Percentiles rank a stretch among this genome's conserved stretches.
Evolutionary conservation across 2,329 filamentous ascomycete species (phyloP).

Genomic region (Metarhizium robertsii): DNA sequence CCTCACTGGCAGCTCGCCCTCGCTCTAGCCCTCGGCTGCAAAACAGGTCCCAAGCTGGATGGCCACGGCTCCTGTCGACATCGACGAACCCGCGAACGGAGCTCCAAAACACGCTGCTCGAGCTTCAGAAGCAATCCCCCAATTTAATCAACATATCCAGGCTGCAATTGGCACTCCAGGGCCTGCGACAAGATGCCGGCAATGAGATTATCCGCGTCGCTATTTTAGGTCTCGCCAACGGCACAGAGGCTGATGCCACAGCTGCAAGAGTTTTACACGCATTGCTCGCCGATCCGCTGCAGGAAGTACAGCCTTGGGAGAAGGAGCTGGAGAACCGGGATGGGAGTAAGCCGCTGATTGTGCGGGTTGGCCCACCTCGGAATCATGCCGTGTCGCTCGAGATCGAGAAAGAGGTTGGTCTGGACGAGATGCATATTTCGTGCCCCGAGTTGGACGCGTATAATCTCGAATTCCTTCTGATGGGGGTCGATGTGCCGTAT

Average conservation of each 20-base stretch:
- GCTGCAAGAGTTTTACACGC: constrained; percentile 60
- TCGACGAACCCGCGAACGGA: constrained; percentile 32
- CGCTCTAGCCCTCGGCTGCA: constrained; percentile 12
- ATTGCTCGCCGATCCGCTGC: constrained; percentile 61
- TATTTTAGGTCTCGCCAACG: constrained; percentile 38
- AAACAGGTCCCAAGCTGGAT: constrained; percentile 9
- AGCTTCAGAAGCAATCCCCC: constrained; percentile 51
- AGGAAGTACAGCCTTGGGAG: constrained; percentile 57
- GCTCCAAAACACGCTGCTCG: constrained; percentile 48
- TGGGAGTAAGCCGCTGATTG: constrained; percentile 47
- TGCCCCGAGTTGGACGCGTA: constrained; percentile 51
- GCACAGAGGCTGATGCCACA: constrained; percentile 30
- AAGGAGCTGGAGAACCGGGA: constrained; percentile 44
- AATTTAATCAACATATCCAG: constrained; percentile 59
- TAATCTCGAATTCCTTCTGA: constrained; percentile 55
- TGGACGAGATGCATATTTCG: constrained; percentile 53
- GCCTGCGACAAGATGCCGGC: constrained; percentile 47
- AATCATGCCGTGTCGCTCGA: constrained; percentile 20
- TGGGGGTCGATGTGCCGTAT: constrained; percentile 36
- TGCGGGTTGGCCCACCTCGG: constrained; percentile 38
- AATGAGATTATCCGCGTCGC: constrained; percentile 50
- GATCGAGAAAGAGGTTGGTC: constrained; percentile 24
- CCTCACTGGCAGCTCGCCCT: constrained; percentile 10
- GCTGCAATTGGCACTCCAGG: constrained; percentile 61
- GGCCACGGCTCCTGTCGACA: constrained; percentile 20